phyloP scores from a whole-genome alignment of 108 stramenopile genomes.

The Parietichytrium sp. region DNA sequence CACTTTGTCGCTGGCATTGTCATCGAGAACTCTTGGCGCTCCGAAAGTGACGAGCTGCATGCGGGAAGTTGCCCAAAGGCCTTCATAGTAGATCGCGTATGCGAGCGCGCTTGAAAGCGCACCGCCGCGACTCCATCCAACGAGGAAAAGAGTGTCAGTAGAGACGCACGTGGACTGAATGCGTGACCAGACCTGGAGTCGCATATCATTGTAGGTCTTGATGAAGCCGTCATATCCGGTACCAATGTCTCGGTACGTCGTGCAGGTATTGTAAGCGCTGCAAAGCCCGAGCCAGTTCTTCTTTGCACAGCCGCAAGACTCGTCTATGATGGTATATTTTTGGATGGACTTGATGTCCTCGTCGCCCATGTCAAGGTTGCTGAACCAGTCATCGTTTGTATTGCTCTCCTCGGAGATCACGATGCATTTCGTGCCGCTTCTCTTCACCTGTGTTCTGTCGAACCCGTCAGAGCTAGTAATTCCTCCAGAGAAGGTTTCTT shows the following conservation, averaged over 20 bases:
- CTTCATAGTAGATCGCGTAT: background rate
- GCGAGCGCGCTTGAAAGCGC: background rate
- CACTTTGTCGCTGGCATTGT: background rate
- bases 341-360: background rate
- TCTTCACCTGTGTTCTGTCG: no score
- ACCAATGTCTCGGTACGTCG: background rate
- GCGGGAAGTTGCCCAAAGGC: background rate
- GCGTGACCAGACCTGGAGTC: background rate
- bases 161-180: constrained; percentile 7
- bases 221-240: constrained; percentile 7
- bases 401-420: constrained; percentile 10
- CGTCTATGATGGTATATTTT: background rate
- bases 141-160: background rate
- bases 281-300: background rate
- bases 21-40: background rate
- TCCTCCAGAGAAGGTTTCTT: no score
- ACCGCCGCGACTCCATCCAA: background rate
- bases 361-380: background rate
- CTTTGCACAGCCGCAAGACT: background rate
- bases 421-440: no score
- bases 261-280: background rate
- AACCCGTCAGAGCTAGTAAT: no score
- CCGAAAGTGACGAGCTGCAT: constrained; percentile 6
- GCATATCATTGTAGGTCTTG: background rate
- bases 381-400: background rate